Percentiles rank a stretch among this genome's conserved stretches.
phyloP scores from a whole-genome alignment of 305 asterid genomes.

The Rubia tinctorum region DNA sequence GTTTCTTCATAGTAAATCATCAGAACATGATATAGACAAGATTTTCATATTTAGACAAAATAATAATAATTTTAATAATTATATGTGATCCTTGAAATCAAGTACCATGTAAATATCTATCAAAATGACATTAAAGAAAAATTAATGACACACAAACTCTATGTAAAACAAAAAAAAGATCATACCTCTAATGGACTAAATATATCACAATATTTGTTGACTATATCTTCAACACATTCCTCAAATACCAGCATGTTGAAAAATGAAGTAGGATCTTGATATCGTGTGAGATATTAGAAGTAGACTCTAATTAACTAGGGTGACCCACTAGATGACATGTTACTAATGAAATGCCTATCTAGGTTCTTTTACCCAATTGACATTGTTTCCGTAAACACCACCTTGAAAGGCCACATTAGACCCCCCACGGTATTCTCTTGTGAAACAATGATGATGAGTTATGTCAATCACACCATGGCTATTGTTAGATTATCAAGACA shows the following conservation, averaged over 20 bases:
- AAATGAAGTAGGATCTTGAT: not conserved
- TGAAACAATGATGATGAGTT: not conserved
- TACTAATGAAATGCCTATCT: not conserved
- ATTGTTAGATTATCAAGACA: not conserved
- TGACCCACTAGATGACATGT: not conserved
- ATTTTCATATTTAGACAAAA: constrained; percentile 8
- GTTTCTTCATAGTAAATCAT: not conserved
- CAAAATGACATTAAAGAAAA: not conserved
- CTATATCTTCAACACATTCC: not conserved
- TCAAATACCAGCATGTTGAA: constrained; percentile 1
- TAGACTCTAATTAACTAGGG: not conserved
- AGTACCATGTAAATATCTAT: not conserved
- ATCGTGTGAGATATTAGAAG: not conserved
- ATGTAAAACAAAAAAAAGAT: not conserved
- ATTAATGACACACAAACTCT: not conserved
- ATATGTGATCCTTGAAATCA: not conserved
- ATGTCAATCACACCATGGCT: constrained; percentile 3
- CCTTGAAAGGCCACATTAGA: not conserved
- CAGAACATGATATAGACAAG: not conserved
- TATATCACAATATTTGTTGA: not conserved
- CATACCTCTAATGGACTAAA: constrained; percentile 11
- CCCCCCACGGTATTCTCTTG: not conserved
- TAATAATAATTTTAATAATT: no score
- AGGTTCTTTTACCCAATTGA: constrained; percentile 13
- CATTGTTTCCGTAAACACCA: no score